phyloP scores from a whole-genome alignment of 2,329 filamentous ascomycete species.

The Diaporthe vexans region DNA sequence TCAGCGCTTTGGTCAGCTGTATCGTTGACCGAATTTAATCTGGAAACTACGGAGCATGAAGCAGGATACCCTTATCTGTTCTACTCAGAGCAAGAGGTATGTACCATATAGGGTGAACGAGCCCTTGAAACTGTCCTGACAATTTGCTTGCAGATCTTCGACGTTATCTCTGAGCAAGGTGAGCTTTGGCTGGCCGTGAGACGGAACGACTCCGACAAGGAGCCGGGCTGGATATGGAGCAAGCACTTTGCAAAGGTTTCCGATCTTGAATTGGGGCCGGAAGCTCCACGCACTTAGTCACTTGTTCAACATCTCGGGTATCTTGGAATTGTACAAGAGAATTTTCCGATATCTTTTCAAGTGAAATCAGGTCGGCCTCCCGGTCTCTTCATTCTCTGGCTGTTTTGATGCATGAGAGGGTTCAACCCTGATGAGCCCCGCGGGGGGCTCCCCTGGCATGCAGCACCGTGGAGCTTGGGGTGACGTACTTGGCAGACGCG shows the following conservation, averaged over 20 bases:
- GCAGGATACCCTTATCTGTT: not conserved
- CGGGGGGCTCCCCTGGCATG: not conserved
- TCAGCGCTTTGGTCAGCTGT: not conserved
- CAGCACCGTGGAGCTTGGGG: not conserved
- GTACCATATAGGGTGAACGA: not conserved
- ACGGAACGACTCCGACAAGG: too few species aligned
- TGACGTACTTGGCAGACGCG: constrained; percentile 23
- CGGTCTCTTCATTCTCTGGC: too few species aligned
- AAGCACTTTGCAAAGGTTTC: not conserved
- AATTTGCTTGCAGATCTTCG: not conserved
- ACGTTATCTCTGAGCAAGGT: not conserved
- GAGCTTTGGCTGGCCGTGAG: too few species aligned
- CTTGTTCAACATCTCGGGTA: too few species aligned
- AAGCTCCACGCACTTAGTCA: too few species aligned
- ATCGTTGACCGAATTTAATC: not conserved
- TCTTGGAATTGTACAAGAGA: too few species aligned
- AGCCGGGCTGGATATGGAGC: not conserved
- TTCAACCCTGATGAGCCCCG: not conserved
- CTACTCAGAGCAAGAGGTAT: not conserved
- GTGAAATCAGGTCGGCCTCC: too few species aligned
- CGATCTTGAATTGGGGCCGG: too few species aligned
- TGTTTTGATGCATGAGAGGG: too few species aligned
- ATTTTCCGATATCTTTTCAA: too few species aligned
- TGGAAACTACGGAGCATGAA: not conserved
- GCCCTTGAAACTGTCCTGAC: not conserved